These are phyloP conservation scores for Cystobasidiaceae sp. DNA, from an alignment of 1,284 basidiomycete genomes.

Conservation along the genomic window DNA sequence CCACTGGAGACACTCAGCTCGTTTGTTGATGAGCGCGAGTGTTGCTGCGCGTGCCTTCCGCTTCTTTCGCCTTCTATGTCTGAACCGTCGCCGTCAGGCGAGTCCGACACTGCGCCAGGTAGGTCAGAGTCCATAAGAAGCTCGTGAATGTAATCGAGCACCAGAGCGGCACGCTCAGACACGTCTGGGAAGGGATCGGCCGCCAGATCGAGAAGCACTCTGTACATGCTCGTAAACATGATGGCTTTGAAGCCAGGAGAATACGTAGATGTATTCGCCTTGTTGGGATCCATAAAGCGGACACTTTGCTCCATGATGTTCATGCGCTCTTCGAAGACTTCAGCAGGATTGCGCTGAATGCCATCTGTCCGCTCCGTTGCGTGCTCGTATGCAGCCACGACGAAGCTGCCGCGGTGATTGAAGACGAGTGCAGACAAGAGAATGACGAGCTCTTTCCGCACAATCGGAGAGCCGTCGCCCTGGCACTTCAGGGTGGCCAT, in stretches of 20 bases:
- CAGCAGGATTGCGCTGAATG: slow-evolving; percentile 41
- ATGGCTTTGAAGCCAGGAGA: slow-evolving; percentile 39
- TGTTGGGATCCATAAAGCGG: slow-evolving; percentile 37
- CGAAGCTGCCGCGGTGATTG: slow-evolving; percentile 94
- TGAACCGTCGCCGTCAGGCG: no score
- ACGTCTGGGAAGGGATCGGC: slow-evolving; percentile 92
- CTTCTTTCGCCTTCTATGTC: no score
- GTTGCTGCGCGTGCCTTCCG: neutral
- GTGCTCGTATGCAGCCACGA: slow-evolving; percentile 78
- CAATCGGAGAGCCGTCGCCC: slow-evolving; percentile 85
- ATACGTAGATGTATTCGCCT: slow-evolving; percentile 36
- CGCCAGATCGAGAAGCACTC: slow-evolving; percentile 80
- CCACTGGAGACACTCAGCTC: neutral
- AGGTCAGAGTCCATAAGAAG: slow-evolving; percentile 73
- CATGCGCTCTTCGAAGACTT: slow-evolving; percentile 53
- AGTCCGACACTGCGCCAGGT: slow-evolving; percentile 35
- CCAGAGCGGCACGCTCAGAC: slow-evolving; percentile 78
- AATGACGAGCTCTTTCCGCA: slow-evolving; percentile 87
- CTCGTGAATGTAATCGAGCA: slow-evolving; percentile 88
- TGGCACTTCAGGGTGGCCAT: slow-evolving; percentile 50
- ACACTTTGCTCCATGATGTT: slow-evolving; percentile 37
- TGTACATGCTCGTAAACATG: slow-evolving; percentile 64
- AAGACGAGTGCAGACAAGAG: slow-evolving; percentile 88
- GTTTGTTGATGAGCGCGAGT: neutral
- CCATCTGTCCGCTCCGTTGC: slow-evolving; percentile 77